A percentile compares a stretch with the other conserved stretches of the same genome.
These are phyloP conservation scores for Fusarium anguioides DNA, from an alignment of 2,329 filamentous ascomycete genomes.

Conservation along the genomic window DNA sequence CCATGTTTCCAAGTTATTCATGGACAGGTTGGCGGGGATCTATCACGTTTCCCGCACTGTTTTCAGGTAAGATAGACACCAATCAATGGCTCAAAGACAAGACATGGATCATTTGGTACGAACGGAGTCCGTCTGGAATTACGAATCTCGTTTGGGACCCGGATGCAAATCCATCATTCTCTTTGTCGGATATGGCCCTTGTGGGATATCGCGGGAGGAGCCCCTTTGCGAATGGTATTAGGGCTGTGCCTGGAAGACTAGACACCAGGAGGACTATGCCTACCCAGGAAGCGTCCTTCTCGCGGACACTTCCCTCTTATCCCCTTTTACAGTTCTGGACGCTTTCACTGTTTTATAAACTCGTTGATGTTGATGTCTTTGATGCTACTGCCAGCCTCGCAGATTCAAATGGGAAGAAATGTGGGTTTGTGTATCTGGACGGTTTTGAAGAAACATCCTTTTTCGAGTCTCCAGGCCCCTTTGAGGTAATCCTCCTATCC, in stretches of 20 bases:
- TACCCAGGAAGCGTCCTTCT: background rate
- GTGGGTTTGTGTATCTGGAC: slow-evolving; percentile 2
- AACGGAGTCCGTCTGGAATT: slow-evolving; percentile 1
- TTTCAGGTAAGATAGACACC: too few relatives aligned
- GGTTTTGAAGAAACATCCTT: slow-evolving; percentile 13
- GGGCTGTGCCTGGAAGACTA: background rate
- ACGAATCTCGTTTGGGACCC: slow-evolving; percentile 11
- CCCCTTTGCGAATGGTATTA: background rate
- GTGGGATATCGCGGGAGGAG: background rate
- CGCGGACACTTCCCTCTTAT: background rate
- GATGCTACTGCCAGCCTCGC: background rate
- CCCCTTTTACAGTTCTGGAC: slow-evolving; percentile 31
- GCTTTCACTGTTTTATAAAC: background rate
- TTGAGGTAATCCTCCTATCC: slow-evolving; percentile 15
- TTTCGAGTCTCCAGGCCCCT: background rate
- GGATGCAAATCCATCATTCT: background rate
- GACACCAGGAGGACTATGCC: background rate
- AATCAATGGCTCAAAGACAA: background rate
- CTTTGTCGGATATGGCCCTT: background rate
- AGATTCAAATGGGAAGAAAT: background rate
- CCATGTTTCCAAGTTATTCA: slow-evolving; percentile 22
- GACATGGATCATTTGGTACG: slow-evolving; percentile 32
- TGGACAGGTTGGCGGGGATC: slow-evolving; percentile 21
- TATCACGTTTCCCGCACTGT: background rate
- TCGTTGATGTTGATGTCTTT: slow-evolving; percentile 3